Percentiles rank a stretch among this genome's conserved stretches.
Conservation (phyloP, 164 flowering plant genomes). For the Cinnamomum chago region DNA sequence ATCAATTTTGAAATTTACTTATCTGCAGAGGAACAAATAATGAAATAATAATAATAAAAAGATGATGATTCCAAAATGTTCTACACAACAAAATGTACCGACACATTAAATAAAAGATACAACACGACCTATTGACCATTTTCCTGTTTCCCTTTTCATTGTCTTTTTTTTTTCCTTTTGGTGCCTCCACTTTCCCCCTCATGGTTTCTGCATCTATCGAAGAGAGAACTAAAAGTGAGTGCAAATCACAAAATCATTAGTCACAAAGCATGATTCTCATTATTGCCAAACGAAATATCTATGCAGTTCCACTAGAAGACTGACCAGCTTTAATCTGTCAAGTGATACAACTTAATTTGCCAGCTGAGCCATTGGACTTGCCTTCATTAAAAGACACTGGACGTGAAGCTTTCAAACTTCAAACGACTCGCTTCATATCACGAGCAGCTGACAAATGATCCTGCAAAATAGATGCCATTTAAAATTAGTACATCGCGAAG, state of each 20-base stretch:
- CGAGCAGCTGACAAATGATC: conserved; percentile 84
- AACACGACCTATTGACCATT: background rate
- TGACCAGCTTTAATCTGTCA: background rate
- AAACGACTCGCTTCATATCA: conserved; percentile 61
- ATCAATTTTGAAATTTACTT: no score
- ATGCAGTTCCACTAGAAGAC: background rate
- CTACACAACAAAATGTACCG: background rate
- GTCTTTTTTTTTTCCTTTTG: background rate
- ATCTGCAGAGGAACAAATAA: no score
- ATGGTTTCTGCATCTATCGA: background rate
- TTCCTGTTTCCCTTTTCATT: background rate
- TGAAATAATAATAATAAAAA: no score
- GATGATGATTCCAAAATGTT: background rate
- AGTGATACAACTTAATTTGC: background rate
- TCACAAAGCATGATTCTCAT: background rate
- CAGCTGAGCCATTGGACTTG: background rate
- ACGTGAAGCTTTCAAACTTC: conserved; percentile 2
- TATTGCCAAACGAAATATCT: background rate
- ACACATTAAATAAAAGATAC: background rate
- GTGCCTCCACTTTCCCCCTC: background rate
- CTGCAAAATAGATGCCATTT: conserved; percentile 27
- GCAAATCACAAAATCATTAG: background rate
- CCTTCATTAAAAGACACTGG: background rate
- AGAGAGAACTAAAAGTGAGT: background rate
- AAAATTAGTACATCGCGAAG: background rate